Base-by-base conservation (phyloP, 257 asterid genomes). In the Sherardia arvensis region DNA sequence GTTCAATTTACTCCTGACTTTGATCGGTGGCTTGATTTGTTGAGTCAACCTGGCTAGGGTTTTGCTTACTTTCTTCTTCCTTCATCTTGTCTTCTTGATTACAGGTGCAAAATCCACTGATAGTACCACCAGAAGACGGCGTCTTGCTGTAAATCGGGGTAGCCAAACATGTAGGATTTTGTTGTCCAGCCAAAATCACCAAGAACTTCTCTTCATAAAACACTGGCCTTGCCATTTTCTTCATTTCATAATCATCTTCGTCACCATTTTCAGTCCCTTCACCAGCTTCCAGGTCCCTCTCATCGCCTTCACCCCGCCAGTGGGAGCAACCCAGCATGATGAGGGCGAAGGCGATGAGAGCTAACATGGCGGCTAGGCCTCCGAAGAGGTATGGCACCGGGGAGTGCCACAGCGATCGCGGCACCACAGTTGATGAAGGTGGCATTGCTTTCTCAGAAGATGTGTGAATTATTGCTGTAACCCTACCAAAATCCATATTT, bases 371-470 rank as follows among this genome's bases (percentile, higher is more conserved):
- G 1, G 97, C 95, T 47, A 91, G 63, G 10, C 97, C 97, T 1
- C 96, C 97, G 70, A 91, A 87, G 15, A 91, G 87, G 79, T 87
- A 87, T 20, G 96, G 96, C 54, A 91, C 94, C 22, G 97, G 97
- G 1, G 96, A 87, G 84, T 87, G 96, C 97, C 96, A 91, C 57
- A 92, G 94, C 6, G 95, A 83, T 22, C 79, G 67, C 29, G 69
- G 55, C 48, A 72, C 51, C 26, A 79, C 55, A 0, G 75, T 9
- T 1, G 81, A 49, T 27, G 61, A 26, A 40, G 66, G 30, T 5
- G 73, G 63, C 94, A 81, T 81, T 53, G 59, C 64, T 47, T 40
- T 65, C 21, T 59, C 75, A 43, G 70, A 54, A 2, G 75, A 59
- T 3, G 66, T 58, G 34, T 65, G 75, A 28, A 71, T 14, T 33